A percentile compares a stretch with the other conserved stretches of the same genome.
These are phyloP conservation scores for Calonectria ilicicola DNA, from an alignment of 2,329 filamentous ascomycete species.

Conservation along the genomic window DNA sequence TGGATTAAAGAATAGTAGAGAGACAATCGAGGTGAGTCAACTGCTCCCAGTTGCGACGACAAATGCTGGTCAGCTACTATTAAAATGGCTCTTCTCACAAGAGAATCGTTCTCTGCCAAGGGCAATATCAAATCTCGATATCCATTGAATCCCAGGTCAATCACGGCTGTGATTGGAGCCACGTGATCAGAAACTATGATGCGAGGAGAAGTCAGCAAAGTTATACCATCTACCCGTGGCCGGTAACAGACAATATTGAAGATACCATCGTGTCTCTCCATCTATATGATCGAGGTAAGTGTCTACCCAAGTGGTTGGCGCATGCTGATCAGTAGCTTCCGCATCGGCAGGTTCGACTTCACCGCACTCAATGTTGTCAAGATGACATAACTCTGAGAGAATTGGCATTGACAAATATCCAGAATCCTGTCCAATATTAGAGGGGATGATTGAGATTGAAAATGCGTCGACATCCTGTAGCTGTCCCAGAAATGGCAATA, in stretches of 20 bases:
- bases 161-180: slow-evolving; percentile 20
- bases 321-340: background rate
- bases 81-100: slow-evolving; percentile 9
- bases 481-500: background rate
- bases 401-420: background rate
- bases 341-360: background rate
- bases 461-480: background rate
- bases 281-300: slow-evolving; percentile 17
- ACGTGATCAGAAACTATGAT: slow-evolving; percentile 17
- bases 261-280: slow-evolving; percentile 14
- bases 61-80: slow-evolving; percentile 18
- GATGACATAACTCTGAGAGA: too few relatives aligned
- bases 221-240: fast-evolving
- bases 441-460: background rate
- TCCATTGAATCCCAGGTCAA: slow-evolving; percentile 23
- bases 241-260: slow-evolving; percentile 17
- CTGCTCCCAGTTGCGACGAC: background rate
- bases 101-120: background rate
- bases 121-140: slow-evolving; percentile 25
- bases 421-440: background rate
- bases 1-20: slow-evolving; percentile 9
- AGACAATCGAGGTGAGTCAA: background rate
- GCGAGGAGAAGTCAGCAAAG: background rate
- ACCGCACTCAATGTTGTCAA: background rate
- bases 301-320: background rate